Base-by-base conservation (phyloP, 805 yeast genomes). In the Wickerhamomyces chaumierensis region DNA sequence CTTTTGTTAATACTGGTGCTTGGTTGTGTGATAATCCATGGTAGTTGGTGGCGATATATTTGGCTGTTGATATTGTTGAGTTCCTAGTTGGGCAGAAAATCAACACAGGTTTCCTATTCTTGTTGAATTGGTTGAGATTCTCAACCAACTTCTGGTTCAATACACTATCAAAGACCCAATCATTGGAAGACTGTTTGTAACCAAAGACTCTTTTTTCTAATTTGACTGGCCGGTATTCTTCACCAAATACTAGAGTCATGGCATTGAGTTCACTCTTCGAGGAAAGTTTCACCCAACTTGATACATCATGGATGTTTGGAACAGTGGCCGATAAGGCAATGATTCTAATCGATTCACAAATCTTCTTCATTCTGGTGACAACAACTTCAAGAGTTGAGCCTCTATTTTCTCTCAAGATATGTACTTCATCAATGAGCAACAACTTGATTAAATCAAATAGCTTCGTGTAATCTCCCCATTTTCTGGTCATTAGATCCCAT, bases 401-500 rank as follows among this genome's bases (percentile, higher is more conserved):
- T 35, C 76, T 51, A n/a, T 51, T 45, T 21, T 68, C 73, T 36
- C 63, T 57, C 27, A 71, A 46, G 12, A 62, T 59, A 45, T 71
- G 76, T 13, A 71, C 58, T 42, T 71, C 77, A 55, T 71, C 76
- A 18, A 61, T 54, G 31, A 68, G 44, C 33, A 77, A 51, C 43
- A 77, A 62, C 51, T 65, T 62, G 38, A 70, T 48, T 47, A 67
- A 48, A 51, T 62, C 55, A 47, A 69, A 62, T 15, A 66, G 41
- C 25, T 53, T 59, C 20, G 48, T 47, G 44, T 57, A 63, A 44
- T 71, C 74, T 3, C 55, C 47, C 73, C 75, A 66, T 45, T 64
- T 67, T 44, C 79, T 57, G 0, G 80, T 71, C 40, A 73, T 55
- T 34, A 69, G 56, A 47, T 75, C 80, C 78, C 78, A 73, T 49